Conservation (phyloP, 164 flowering plant genomes). For the Warburgia ugandensis region DNA sequence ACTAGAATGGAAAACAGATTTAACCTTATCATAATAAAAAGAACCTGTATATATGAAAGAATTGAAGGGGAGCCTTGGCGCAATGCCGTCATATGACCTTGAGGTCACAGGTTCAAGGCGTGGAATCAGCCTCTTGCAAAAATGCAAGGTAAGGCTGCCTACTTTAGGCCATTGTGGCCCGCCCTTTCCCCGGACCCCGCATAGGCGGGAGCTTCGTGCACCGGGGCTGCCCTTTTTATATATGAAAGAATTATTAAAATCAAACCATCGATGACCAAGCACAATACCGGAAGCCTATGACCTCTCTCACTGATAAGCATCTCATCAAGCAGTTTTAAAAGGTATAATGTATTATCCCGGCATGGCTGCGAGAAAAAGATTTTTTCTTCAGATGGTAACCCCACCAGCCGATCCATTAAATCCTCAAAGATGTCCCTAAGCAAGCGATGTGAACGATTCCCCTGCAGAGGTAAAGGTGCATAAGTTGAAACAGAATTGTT, state of each 20-base stretch:
- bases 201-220: no score
- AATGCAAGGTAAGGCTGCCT: no score
- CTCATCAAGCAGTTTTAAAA: slow-evolving; percentile 78
- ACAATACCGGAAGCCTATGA: slow-evolving; percentile 63
- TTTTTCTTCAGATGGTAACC: slow-evolving; percentile 56
- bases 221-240: no score
- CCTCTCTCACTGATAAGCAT: slow-evolving; percentile 71
- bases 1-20: neutral
- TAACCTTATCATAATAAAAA: neutral
- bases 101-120: no score
- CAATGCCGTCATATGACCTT: no score
- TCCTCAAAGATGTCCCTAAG: slow-evolving; percentile 78
- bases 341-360: slow-evolving; percentile 87
- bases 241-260: neutral
- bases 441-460: slow-evolving; percentile 30
- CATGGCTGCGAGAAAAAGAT: slow-evolving; percentile 82
- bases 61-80: no score
- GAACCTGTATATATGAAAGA: no score
- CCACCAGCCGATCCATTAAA: slow-evolving; percentile 50
- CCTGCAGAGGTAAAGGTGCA: slow-evolving; percentile 37
- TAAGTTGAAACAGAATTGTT: neutral
- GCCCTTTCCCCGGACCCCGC: no score
- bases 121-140: no score
- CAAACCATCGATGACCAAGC: neutral
- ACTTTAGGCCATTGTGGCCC: no score